Conservation (phyloP, 1,284 basidiomycete species). For the Mycena citricolor region DNA sequence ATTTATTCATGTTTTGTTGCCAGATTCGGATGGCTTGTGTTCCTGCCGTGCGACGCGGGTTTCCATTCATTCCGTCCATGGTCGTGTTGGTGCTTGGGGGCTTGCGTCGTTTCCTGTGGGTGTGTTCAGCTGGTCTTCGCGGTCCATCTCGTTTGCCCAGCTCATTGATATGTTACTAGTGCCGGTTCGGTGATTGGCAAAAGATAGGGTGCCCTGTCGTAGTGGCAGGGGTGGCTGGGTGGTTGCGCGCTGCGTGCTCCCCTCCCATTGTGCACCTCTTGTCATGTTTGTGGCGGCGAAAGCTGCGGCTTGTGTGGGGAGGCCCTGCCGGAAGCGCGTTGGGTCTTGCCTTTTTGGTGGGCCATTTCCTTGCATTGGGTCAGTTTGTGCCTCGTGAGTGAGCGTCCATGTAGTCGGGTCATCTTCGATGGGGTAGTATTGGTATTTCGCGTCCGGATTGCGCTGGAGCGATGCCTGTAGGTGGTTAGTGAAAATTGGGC, state of each 20-base stretch:
- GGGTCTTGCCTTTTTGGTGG: neutral
- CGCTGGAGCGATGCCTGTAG: neutral
- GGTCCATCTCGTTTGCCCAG: neutral
- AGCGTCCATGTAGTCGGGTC: constrained; percentile 18
- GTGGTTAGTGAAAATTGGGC: constrained; percentile 7
- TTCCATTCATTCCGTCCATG: neutral
- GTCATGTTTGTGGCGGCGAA: neutral
- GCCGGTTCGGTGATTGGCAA: neutral
- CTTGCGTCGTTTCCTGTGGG: neutral
- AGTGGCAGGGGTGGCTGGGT: neutral
- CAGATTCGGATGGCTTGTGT: constrained; percentile 24
- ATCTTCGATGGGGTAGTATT: constrained; percentile 8
- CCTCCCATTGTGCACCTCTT: neutral
- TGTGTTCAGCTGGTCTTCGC: neutral
- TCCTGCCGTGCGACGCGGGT: neutral
- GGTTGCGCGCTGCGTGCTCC: neutral
- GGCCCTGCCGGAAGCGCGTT: neutral
- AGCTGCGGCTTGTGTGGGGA: neutral
- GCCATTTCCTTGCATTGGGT: constrained; percentile 3
- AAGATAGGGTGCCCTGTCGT: neutral
- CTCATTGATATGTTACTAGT: neutral
- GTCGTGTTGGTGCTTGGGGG: neutral
- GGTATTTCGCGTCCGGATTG: constrained; percentile 12
- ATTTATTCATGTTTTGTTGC: constrained; percentile 34
- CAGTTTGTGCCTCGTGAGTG: neutral